A percentile compares a stretch with the other conserved stretches of the same genome.
Conservation (phyloP, 1,284 basidiomycete species). For the Tremellales sp. region DNA sequence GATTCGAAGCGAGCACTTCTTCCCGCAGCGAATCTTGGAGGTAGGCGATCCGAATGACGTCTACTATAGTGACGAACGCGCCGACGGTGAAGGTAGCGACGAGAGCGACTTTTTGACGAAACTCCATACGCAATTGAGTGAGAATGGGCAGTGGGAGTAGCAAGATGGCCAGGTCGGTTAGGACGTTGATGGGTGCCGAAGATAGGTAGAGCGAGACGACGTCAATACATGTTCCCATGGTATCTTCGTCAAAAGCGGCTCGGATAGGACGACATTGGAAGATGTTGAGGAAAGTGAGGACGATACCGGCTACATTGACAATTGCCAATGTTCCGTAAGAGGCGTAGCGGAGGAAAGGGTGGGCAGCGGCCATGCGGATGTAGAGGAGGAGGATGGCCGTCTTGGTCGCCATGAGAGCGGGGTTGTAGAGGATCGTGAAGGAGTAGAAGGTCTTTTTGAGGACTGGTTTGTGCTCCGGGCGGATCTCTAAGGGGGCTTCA, state of each 20-base stretch:
- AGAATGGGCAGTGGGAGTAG: constrained; percentile 46
- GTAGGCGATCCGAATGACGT: constrained; percentile 45
- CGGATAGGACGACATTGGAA: constrained; percentile 44
- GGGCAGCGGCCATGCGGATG: constrained; percentile 44
- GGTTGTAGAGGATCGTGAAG: constrained; percentile 46
- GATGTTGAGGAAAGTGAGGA: constrained; percentile 44
- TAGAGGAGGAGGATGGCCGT: constrained; percentile 45
- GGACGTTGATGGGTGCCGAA: constrained; percentile 44
- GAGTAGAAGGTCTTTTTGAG: constrained; percentile 37
- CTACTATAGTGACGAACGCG: constrained; percentile 45
- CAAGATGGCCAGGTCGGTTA: constrained; percentile 47
- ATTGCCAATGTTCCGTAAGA: constrained; percentile 35
- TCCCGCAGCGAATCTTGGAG: constrained; percentile 37
- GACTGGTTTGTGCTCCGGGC: background rate
- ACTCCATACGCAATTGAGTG: constrained; percentile 43
- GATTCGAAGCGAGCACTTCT: constrained; percentile 12
- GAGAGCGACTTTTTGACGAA: constrained; percentile 42
- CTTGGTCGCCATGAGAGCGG: constrained; percentile 44
- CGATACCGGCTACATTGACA: constrained; percentile 40
- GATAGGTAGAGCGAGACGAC: constrained; percentile 43
- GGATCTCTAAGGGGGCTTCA: background rate
- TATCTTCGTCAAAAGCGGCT: constrained; percentile 27
- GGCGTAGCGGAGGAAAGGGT: constrained; percentile 40
- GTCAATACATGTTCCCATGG: constrained; percentile 35
- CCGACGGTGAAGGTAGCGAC: constrained; percentile 45